A percentile compares a stretch with the other conserved stretches of the same genome.
Evolutionary conservation across 345 rosid species (phyloP).

Genomic region (Toxicodendron radicans): DNA sequence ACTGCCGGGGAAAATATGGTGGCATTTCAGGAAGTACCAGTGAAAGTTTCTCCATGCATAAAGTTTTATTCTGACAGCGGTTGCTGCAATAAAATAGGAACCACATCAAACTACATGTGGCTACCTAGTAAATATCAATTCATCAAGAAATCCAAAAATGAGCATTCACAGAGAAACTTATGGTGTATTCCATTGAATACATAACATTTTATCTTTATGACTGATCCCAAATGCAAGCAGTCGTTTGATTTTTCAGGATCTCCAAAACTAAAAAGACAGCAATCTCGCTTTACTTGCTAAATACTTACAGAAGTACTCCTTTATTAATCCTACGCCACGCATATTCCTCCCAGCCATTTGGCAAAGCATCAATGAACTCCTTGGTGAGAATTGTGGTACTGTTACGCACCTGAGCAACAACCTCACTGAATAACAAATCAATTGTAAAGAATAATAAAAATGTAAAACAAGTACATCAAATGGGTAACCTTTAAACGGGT

Average conservation of each 20-base stretch:
- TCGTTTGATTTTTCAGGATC: neutral
- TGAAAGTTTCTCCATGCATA: constrained; percentile 87
- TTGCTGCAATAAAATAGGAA: constrained; percentile 52
- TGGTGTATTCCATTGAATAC: neutral
- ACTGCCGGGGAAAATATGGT: constrained; percentile 81
- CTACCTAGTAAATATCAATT: constrained; percentile 4
- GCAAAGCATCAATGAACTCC: constrained; percentile 89
- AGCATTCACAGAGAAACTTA: neutral
- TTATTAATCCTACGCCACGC: constrained; percentile 97
- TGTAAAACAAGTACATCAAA: constrained; percentile 2
- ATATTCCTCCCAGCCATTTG: constrained; percentile 95
- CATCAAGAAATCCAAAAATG: constrained; percentile 7
- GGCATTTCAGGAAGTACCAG: constrained; percentile 81
- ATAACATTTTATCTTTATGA: neutral
- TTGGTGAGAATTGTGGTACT: constrained; percentile 88
- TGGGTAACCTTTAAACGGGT: constrained; percentile 1
- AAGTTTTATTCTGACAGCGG: constrained; percentile 65
- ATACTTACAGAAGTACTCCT: constrained; percentile 79
- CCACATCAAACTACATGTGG: constrained; percentile 3
- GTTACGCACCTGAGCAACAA: constrained; percentile 77
- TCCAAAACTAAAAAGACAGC: neutral
- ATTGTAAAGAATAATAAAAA: constrained; percentile 29
- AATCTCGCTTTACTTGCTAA: neutral
- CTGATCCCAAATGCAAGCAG: neutral
- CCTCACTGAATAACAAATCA: constrained; percentile 49